These are phyloP conservation scores for Globisporangium heterothallicum DNA, from an alignment of 352 stramenopile genomes.

Conservation along the genomic window DNA sequence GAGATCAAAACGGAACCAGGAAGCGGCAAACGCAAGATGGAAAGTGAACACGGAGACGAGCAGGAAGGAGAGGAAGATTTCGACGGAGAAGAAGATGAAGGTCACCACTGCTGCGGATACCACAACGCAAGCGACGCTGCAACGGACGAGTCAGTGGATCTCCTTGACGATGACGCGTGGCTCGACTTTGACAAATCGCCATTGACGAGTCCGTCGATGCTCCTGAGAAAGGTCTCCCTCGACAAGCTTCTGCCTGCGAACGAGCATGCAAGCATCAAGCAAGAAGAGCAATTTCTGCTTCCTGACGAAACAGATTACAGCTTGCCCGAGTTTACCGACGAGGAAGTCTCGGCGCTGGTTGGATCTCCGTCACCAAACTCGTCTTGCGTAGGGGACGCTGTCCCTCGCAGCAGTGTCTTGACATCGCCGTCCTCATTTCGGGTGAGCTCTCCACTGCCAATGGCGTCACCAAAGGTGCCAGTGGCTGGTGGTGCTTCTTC, in stretches of 20 bases:
- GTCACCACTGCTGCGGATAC: slow-evolving; percentile 1
- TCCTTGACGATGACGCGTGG: slow-evolving; percentile 19
- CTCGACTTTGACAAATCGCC: slow-evolving; percentile 24
- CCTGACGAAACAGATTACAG: slow-evolving; percentile 24
- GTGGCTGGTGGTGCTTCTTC: neutral
- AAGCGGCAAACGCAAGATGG: slow-evolving; percentile 12
- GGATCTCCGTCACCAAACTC: slow-evolving; percentile 28
- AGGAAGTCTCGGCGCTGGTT: slow-evolving; percentile 32
- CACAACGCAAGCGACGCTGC: neutral
- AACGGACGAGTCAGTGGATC: slow-evolving; percentile 1
- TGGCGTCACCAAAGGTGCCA: neutral
- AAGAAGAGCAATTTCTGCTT: slow-evolving; percentile 24
- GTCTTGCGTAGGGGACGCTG: slow-evolving; percentile 8
- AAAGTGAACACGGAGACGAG: slow-evolving; percentile 9
- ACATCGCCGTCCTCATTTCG: neutral
- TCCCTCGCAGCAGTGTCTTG: slow-evolving; percentile 6
- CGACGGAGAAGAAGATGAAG: slow-evolving; percentile 20
- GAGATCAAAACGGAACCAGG: slow-evolving; percentile 6
- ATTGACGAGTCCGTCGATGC: slow-evolving; percentile 17
- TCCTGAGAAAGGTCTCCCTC: slow-evolving; percentile 2
- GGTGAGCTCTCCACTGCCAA: neutral
- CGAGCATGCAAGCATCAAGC: neutral
- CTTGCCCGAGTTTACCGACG: slow-evolving; percentile 36
- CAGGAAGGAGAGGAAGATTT: slow-evolving; percentile 13
- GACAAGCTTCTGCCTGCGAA: neutral